Conservation (phyloP, 2,329 filamentous ascomycete species). For the Ophiocordyceps camponoti-floridani region DNA sequence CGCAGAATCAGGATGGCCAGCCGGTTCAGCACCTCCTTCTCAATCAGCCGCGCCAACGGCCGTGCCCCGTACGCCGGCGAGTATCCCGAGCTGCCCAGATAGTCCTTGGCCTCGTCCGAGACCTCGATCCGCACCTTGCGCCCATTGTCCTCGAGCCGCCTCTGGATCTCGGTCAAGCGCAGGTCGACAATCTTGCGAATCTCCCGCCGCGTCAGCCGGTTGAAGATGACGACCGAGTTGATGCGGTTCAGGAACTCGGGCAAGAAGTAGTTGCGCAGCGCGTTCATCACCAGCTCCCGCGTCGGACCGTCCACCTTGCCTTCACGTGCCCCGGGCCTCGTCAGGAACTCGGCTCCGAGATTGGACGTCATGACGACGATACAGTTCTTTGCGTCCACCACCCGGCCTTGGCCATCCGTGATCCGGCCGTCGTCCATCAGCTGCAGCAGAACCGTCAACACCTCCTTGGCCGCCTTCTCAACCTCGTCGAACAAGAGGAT, state of each 20-base stretch:
- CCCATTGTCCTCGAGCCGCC: constrained; percentile 68
- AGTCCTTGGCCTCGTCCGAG: constrained; percentile 74
- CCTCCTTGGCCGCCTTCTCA: constrained; percentile 95
- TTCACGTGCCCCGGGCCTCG: constrained; percentile 58
- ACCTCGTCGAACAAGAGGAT: constrained; percentile 97
- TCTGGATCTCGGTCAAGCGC: constrained; percentile 75
- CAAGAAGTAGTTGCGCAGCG: constrained; percentile 88
- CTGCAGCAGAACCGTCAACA: constrained; percentile 91
- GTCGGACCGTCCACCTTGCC: constrained; percentile 77
- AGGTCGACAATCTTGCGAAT: constrained; percentile 94
- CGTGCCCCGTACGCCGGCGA: constrained; percentile 89
- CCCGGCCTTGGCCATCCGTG: constrained; percentile 88
- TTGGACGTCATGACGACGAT: constrained; percentile 99
- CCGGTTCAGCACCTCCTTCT: constrained; percentile 91
- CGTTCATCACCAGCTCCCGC: constrained; percentile 74
- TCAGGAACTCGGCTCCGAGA: constrained; percentile 83
- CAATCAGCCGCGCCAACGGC: constrained; percentile 75
- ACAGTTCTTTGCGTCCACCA: constrained; percentile 92
- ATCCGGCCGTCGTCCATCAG: constrained; percentile 99
- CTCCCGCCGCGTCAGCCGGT: constrained; percentile 74
- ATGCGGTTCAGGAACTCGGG: constrained; percentile 98
- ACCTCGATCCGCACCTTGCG: constrained; percentile 77
- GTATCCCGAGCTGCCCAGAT: constrained; percentile 80
- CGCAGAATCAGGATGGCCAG: constrained; percentile 82
- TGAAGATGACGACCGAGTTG: constrained; percentile 93